Evolutionary conservation across 2,329 filamentous ascomycete genomes (phyloP).

Genomic region (Venturia pyrina): DNA sequence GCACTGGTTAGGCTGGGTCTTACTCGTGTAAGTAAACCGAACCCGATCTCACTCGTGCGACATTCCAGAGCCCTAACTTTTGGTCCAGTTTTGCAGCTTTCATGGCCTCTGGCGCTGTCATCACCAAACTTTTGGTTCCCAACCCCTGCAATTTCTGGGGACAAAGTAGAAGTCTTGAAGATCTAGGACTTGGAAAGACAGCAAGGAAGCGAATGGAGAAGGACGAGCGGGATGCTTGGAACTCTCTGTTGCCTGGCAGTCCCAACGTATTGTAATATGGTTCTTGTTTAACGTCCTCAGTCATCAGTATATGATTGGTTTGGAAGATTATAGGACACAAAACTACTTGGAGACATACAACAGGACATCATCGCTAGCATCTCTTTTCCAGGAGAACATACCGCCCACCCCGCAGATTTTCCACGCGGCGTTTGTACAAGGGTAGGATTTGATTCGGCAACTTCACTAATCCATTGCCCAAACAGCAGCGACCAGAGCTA

Average conservation of each 20-base stretch:
- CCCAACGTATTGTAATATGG: not conserved
- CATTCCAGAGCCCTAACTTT: not conserved
- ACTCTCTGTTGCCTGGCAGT: conserved; percentile 7
- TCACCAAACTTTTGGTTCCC: conserved; percentile 12
- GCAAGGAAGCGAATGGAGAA: conserved; percentile 10
- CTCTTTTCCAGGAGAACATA: not conserved
- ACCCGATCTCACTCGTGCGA: not conserved
- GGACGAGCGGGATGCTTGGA: conserved; percentile 11
- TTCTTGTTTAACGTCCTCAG: not conserved
- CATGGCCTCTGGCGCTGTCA: not conserved
- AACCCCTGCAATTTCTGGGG: conserved; percentile 11
- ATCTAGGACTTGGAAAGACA: conserved; percentile 9
- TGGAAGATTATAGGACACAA: not conserved
- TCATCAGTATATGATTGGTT: not conserved
- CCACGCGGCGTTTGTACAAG: too few relatives aligned
- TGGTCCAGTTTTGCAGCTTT: not conserved
- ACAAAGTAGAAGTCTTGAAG: conserved; percentile 11
- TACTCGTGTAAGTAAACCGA: conserved; percentile 7
- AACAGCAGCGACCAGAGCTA: too few relatives aligned
- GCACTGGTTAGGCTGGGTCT: conserved; percentile 11
- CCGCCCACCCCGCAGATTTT: too few relatives aligned
- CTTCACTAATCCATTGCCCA: too few relatives aligned
- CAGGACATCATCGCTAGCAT: not conserved
- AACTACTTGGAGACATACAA: not conserved
- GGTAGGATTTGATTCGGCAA: too few relatives aligned